Percentiles rank a stretch among this genome's conserved stretches.
Evolutionary conservation across 176 grass and related monocot genomes (phyloP).

Genomic region (Oryza meyeriana): DNA sequence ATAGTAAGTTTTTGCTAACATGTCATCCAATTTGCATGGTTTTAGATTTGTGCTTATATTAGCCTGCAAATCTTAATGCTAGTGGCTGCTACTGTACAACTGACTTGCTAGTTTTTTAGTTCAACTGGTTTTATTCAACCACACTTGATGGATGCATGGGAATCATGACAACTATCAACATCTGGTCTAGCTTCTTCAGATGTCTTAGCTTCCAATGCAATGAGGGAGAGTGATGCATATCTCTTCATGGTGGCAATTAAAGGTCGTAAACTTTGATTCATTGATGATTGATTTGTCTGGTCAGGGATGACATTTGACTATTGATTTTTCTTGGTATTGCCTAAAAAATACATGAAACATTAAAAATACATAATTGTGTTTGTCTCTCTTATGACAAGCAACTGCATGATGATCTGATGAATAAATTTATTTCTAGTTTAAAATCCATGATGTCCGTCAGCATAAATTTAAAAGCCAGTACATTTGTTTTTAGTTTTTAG

Average conservation of each 20-base stretch:
- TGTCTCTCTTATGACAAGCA: not conserved
- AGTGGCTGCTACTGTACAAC: conserved; percentile 21
- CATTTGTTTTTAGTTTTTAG: not conserved
- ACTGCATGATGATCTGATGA: not conserved
- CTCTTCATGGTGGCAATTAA: conserved; percentile 42
- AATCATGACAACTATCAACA: conserved; percentile 43
- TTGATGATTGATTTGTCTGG: conserved; percentile 18
- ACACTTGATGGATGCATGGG: conserved; percentile 43
- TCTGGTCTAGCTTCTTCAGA: conserved; percentile 49
- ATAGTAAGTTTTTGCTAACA: conserved; percentile 48
- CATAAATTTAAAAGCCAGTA: not conserved
- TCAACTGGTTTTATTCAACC: conserved; percentile 39
- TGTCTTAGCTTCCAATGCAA: conserved; percentile 35
- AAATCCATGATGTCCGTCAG: not conserved
- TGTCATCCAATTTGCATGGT: conserved; percentile 6
- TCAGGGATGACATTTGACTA: not conserved
- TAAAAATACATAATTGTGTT: not conserved
- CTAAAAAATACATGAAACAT: not conserved
- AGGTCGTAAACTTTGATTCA: conserved; percentile 31
- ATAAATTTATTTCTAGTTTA: conserved; percentile 3
- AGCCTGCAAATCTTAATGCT: conserved; percentile 4
- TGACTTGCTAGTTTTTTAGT: conserved; percentile 52
- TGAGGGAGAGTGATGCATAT: conserved; percentile 43
- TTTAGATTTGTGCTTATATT: conserved; percentile 8
- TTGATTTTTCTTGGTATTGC: not conserved